phyloP scores from a whole-genome alignment of 2,329 filamentous ascomycete species.

The Arthrobotrys conoides region DNA sequence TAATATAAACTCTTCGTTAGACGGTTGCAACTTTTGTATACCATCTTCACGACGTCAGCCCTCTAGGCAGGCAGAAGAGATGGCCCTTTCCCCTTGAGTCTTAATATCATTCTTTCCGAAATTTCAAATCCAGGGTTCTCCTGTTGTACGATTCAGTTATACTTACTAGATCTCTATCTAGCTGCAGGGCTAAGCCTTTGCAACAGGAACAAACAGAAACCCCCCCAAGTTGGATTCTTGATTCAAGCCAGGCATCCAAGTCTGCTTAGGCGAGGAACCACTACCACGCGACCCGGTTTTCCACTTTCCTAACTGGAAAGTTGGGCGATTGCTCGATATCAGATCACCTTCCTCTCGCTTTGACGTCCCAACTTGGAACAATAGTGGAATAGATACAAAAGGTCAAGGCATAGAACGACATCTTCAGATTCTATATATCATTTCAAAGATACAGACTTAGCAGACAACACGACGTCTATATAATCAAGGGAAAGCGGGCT shows the following conservation, averaged over 20 bases:
- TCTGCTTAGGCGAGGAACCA: constrained; percentile 41
- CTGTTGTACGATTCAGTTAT: constrained; percentile 32
- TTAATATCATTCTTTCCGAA: constrained; percentile 1
- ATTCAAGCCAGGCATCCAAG: constrained; percentile 36
- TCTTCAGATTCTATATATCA: constrained; percentile 16
- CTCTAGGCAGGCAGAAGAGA: constrained; percentile 16
- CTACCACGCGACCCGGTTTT: constrained; percentile 17
- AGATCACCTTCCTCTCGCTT: constrained; percentile 52
- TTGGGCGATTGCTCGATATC: constrained; percentile 32
- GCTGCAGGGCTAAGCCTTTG: constrained; percentile 35
- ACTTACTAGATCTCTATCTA: constrained; percentile 38
- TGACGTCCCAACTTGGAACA: constrained; percentile 42
- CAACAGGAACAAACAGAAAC: constrained; percentile 32
- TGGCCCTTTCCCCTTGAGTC: not conserved
- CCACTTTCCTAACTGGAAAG: constrained; percentile 50
- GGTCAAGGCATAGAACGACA: constrained; percentile 35
- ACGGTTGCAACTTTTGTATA: constrained; percentile 25
- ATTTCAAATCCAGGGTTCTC: constrained; percentile 38
- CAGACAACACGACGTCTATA: constrained; percentile 26
- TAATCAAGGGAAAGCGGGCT: not conserved
- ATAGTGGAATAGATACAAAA: constrained; percentile 28
- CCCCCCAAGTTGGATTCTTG: constrained; percentile 19
- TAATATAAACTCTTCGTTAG: constrained; percentile 23
- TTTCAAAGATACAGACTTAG: not conserved
- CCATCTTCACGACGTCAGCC: constrained; percentile 26